Percentiles rank a stretch among this genome's conserved stretches.
These are phyloP conservation scores for Ustilago sp. DNA, from an alignment of 1,284 basidiomycete genomes.

Conservation along the genomic window DNA sequence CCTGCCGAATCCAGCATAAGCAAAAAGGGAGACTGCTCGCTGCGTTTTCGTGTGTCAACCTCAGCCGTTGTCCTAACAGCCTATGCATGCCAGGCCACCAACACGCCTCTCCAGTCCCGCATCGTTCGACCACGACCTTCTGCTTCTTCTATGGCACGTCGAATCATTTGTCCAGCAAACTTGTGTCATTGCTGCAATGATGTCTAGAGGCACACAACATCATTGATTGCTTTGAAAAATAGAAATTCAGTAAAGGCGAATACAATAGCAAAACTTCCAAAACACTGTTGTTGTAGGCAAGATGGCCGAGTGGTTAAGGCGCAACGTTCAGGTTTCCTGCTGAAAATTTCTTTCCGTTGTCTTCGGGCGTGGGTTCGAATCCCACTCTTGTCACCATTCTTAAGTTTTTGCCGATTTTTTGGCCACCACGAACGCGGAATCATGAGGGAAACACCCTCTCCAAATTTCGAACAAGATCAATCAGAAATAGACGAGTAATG, in stretches of 20 bases:
- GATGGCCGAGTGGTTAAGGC: conserved; percentile 70
- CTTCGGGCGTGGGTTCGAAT: conserved; percentile 69
- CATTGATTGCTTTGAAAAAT: neutral
- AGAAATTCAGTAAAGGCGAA: neutral
- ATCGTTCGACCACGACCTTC: neutral
- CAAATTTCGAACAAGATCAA: no score
- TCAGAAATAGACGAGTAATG: no score
- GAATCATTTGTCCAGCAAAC: neutral
- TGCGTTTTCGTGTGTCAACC: neutral
- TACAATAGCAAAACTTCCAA: neutral
- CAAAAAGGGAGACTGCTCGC: no score
- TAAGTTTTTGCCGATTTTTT: conserved; percentile 16
- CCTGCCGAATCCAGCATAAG: no score
- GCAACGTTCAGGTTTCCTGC: conserved; percentile 48
- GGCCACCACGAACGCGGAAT: no score
- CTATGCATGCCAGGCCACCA: conserved; percentile 19
- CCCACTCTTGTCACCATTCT: conserved; percentile 67
- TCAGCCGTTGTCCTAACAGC: conserved; percentile 3
- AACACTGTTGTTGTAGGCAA: conserved; percentile 30
- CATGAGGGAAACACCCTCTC: no score
- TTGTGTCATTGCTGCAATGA: neutral
- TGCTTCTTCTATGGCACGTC: neutral
- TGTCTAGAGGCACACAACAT: neutral
- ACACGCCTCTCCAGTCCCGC: neutral
- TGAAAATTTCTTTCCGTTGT: conserved; percentile 36